These are phyloP conservation scores for Lomentospora prolificans DNA, from an alignment of 2,329 filamentous ascomycete species.

Conservation along the genomic window DNA sequence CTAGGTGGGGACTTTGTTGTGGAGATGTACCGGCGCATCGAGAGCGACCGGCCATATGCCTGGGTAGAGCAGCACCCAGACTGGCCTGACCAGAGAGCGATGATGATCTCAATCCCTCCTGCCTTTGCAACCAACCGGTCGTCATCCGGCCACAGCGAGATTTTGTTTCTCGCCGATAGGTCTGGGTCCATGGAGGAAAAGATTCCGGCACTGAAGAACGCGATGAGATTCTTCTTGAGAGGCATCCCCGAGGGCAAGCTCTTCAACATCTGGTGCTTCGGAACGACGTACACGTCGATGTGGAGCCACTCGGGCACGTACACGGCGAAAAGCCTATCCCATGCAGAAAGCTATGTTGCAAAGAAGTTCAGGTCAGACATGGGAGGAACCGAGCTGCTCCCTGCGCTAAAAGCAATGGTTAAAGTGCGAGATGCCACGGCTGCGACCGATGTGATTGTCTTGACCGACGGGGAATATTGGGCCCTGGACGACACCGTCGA, in stretches of 20 bases:
- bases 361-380: background rate
- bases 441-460: background rate
- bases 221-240: conserved; percentile 47
- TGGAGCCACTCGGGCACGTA: background rate
- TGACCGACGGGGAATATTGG: background rate
- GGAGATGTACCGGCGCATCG: too few relatives aligned
- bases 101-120: background rate
- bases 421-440: background rate
- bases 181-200: conserved; percentile 32
- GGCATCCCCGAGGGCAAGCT: conserved; percentile 29
- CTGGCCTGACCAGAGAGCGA: background rate
- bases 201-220: conserved; percentile 35
- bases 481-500: background rate
- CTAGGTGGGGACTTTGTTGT: background rate
- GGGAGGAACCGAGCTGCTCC: background rate
- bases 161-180: conserved; percentile 3
- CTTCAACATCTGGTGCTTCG: conserved; percentile 31
- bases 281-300: background rate
- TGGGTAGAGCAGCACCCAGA: background rate
- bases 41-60: background rate
- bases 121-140: background rate
- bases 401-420: background rate
- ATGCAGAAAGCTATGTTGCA: background rate
- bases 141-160: background rate
- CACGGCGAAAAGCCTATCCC: background rate